Conservation (phyloP, 2,329 filamentous ascomycete genomes). For the Diaporthe citri region DNA sequence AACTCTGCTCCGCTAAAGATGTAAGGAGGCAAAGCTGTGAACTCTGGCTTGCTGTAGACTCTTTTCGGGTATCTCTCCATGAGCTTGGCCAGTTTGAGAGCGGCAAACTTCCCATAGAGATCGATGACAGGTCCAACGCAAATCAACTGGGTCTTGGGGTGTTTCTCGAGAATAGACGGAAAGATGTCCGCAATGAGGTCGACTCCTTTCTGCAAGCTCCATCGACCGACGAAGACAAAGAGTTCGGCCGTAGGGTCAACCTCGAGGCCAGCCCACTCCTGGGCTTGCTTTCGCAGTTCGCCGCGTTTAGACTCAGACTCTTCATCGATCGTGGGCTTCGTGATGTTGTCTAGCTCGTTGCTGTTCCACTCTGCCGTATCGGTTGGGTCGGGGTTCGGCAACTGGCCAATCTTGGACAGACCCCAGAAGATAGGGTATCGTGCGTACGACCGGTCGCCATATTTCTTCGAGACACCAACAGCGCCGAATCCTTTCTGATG, state of each 20-base stretch:
- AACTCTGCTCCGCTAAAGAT: slow-evolving; percentile 78
- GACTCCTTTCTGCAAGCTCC: slow-evolving; percentile 77
- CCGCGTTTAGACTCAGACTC: slow-evolving; percentile 66
- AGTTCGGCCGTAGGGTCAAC: slow-evolving; percentile 72
- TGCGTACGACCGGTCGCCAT: slow-evolving; percentile 74
- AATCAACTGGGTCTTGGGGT: slow-evolving; percentile 71
- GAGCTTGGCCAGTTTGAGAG: slow-evolving; percentile 72
- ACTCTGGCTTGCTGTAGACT: slow-evolving; percentile 77
- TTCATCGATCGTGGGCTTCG: slow-evolving; percentile 64
- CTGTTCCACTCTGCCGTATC: slow-evolving; percentile 72
- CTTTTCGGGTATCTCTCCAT: slow-evolving; percentile 75
- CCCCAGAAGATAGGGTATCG: slow-evolving; percentile 79
- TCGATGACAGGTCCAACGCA: slow-evolving; percentile 76
- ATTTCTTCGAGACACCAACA: slow-evolving; percentile 76
- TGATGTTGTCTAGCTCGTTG: slow-evolving; percentile 61
- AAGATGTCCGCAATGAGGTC: slow-evolving; percentile 78
- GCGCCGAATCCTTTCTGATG: slow-evolving; percentile 77
- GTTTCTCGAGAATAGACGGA: slow-evolving; percentile 70
- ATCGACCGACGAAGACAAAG: slow-evolving; percentile 76
- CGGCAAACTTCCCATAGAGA: slow-evolving; percentile 76
- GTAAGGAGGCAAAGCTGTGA: slow-evolving; percentile 74
- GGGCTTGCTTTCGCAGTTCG: slow-evolving; percentile 71
- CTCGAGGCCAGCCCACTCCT: slow-evolving; percentile 75
- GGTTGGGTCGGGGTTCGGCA: slow-evolving; percentile 75
- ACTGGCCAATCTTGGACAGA: slow-evolving; percentile 69